Percentiles rank a stretch among this genome's conserved stretches.
Conservation (phyloP, 768 basidiomycete species). For the Pulveroboletus sp. region DNA sequence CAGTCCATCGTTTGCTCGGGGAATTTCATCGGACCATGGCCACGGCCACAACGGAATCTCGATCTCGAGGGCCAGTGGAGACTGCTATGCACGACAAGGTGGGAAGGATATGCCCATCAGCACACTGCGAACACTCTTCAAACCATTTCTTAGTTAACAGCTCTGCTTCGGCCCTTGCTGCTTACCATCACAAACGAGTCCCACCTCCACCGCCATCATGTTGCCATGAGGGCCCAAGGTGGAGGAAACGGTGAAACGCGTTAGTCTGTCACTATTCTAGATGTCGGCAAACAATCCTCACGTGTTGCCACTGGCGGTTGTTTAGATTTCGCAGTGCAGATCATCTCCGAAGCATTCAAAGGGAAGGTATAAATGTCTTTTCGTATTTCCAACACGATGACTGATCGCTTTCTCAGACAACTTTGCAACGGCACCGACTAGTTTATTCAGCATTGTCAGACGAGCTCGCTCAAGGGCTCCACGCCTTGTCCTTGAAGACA, state of each 20-base stretch:
- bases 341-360: slow-evolving; percentile 68
- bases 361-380: slow-evolving; percentile 54
- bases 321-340: slow-evolving; percentile 71
- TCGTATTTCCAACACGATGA: slow-evolving; percentile 4
- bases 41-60: slow-evolving; percentile 22
- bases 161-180: slow-evolving; percentile 55
- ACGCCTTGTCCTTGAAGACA: slow-evolving; percentile 73
- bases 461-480: slow-evolving; percentile 67
- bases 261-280: slow-evolving; percentile 40
- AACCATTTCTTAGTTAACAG: slow-evolving; percentile 49
- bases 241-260: slow-evolving; percentile 77
- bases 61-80: slow-evolving; percentile 49
- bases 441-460: slow-evolving; percentile 69
- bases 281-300: slow-evolving; percentile 15
- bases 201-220: slow-evolving; percentile 81
- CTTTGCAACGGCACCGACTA: slow-evolving; percentile 79
- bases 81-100: slow-evolving; percentile 61
- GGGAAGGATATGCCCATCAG: slow-evolving; percentile 20
- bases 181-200: slow-evolving; percentile 78
- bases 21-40: slow-evolving; percentile 28
- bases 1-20: slow-evolving; percentile 16
- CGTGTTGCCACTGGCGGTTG: slow-evolving; percentile 18
- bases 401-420: slow-evolving; percentile 42
- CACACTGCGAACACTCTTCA: slow-evolving; percentile 19
- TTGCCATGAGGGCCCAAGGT: slow-evolving; percentile 68